Base-by-base conservation (phyloP, 2,329 filamentous ascomycete species). In the Metarhizium rileyi region DNA sequence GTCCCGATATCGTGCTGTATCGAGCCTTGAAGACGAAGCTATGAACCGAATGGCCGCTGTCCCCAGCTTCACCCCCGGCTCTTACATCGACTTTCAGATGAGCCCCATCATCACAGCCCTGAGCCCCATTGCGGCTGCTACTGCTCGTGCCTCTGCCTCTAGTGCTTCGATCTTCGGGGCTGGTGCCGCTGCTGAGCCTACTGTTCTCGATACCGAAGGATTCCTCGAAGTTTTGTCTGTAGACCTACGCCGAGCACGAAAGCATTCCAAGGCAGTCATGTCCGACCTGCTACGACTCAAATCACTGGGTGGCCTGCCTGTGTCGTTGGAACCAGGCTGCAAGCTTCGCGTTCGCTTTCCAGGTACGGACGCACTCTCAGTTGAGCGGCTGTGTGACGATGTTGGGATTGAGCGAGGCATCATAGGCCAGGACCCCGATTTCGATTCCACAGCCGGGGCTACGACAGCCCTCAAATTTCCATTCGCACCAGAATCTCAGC, bases 41-140 rank as follows among this genome's bases (percentile, higher is more conserved):
- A 77, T 79, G 56, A 76, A 78, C 52, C 86, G 81, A 64, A 77
- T 93, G 69, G 76, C 77, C 30, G 74, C 73, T 41, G 70, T 80
- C 7, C 71, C 77, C 47, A 76, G 71, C 63, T 67, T 60, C 67
- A 54, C 70, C 3, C 81, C 88, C 3, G 93, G 93, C 25, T 87
- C 90, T 1, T 91, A 81, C 66, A 76, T 98, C 63, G 90, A 95
- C 68, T 98, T 97, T 71, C 77, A 83, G 59, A 73, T 97, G 59
- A 89, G 82, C 67, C 93, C 93, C 3, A 94, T 87, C 52, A 81
- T 97, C 62, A 97, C 91, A 28, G 89, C 91, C 27, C 77, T 98
- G 51, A 86, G 84, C 57, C 83, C 86, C 9, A 72, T 94, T 40
- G 76, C 75, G 50, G 75, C 75, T 9, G 73, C 70, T 10, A 69